Percentiles rank a stretch among this genome's conserved stretches.
Conservation (phyloP, 768 basidiomycete genomes). For the Krasilnikovozyma curviuscula region DNA sequence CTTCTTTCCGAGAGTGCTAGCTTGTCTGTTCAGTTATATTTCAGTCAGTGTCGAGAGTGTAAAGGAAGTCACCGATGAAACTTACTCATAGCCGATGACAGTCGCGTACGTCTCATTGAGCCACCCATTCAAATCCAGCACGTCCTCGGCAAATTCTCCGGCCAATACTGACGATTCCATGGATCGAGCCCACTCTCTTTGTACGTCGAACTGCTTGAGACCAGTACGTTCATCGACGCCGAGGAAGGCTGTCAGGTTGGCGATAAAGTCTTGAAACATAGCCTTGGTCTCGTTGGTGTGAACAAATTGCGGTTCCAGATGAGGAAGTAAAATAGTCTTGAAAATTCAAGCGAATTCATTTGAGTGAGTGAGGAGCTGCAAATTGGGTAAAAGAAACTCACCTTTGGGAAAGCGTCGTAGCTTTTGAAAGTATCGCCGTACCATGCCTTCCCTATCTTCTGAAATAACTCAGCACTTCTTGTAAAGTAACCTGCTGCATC, state of each 20-base stretch:
- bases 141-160: constrained; percentile 10
- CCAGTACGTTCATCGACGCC: too few species aligned
- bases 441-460: constrained; percentile 16
- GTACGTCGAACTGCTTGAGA: too few species aligned
- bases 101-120: constrained; percentile 11
- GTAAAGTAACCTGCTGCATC: constrained; percentile 20
- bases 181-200: too few species aligned
- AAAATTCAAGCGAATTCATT: too few species aligned
- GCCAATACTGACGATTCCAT: too few species aligned
- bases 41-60: too few species aligned
- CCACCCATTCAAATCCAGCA: constrained; percentile 10
- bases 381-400: constrained; percentile 7
- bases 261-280: constrained; percentile 15
- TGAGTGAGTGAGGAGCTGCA: not conserved
- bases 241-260: constrained; percentile 12
- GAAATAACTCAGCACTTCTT: constrained; percentile 15
- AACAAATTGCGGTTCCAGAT: constrained; percentile 14
- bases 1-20: too few species aligned
- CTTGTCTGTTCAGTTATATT: too few species aligned
- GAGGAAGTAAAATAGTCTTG: constrained; percentile 15
- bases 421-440: constrained; percentile 18
- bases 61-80: too few species aligned
- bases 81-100: constrained; percentile 17
- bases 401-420: constrained; percentile 16
- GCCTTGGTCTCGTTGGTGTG: constrained; percentile 11